phyloP scores from a whole-genome alignment of 139 green algal species.

The Picochlorum sp. region DNA sequence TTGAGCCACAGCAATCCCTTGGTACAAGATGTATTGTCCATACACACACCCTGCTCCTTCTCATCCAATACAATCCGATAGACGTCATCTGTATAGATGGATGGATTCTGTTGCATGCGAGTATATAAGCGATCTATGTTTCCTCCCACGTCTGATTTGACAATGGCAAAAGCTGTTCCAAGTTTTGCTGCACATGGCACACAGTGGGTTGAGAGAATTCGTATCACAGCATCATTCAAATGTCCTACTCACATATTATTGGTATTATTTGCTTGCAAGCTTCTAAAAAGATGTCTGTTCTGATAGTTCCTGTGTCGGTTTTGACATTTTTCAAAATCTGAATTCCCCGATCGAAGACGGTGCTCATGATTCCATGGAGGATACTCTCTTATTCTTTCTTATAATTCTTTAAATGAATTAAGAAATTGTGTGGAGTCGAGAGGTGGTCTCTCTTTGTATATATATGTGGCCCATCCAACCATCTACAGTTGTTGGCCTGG shows the following conservation, averaged over 20 bases:
- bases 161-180: slow-evolving; percentile 50
- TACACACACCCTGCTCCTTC: slow-evolving; percentile 32
- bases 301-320: slow-evolving; percentile 32
- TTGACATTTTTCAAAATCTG: slow-evolving; percentile 12
- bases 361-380: no score
- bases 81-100: slow-evolving; percentile 29
- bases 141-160: slow-evolving; percentile 51
- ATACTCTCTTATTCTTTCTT: no score
- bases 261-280: slow-evolving; percentile 41
- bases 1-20: slow-evolving; percentile 76
- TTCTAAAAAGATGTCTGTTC: slow-evolving; percentile 45
- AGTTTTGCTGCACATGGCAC: slow-evolving; percentile 48
- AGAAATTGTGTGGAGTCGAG: no score
- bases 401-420: no score
- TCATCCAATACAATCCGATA: slow-evolving; percentile 61
- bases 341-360: slow-evolving; percentile 5
- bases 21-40: slow-evolving; percentile 35
- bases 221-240: background rate
- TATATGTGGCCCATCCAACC: no score
- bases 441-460: no score
- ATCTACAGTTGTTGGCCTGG: no score
- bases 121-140: slow-evolving; percentile 60
- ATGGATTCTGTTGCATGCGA: slow-evolving; percentile 28
- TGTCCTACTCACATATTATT: slow-evolving; percentile 41
- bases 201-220: background rate